Evolutionary conservation across 192 early-diverging fungal genomes (phyloP).

Genomic region (Dimargaris cristalligena): DNA sequence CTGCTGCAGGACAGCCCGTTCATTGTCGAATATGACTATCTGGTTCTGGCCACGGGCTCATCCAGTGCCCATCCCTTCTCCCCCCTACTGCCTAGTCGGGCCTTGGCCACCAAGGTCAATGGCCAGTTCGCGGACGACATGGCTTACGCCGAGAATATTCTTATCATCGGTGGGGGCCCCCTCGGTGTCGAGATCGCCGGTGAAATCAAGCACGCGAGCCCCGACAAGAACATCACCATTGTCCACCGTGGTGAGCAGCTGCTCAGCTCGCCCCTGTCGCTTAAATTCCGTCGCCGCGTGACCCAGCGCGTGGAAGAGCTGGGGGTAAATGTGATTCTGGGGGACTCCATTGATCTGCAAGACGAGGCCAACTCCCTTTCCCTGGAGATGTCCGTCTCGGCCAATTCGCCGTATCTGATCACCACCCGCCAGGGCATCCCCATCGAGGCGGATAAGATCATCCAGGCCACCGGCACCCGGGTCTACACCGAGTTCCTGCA

Average conservation of each 20-base stretch:
- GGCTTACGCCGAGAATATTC: conserved; percentile 21
- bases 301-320: conserved; percentile 16
- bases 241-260: conserved; percentile 16
- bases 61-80: conserved; percentile 26
- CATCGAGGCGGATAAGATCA: not conserved
- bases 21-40: conserved; percentile 28
- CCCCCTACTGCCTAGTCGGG: conserved; percentile 17
- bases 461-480: not conserved
- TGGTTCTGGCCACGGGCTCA: conserved; percentile 39
- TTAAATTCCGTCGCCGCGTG: conserved; percentile 14
- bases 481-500: not conserved
- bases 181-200: conserved; percentile 43
- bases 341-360: conserved; percentile 16
- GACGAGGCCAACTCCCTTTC: not conserved
- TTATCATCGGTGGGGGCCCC: conserved; percentile 43
- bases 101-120: conserved; percentile 21
- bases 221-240: conserved; percentile 3
- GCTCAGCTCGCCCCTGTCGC: conserved; percentile 19
- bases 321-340: conserved; percentile 20
- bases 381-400: conserved; percentile 11
- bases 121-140: conserved; percentile 19
- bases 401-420: conserved; percentile 14
- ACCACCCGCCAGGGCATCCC: conserved; percentile 18
- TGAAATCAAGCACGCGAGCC: conserved; percentile 23
- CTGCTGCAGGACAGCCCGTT: conserved; percentile 20